A percentile compares a stretch with the other conserved stretches of the same genome.
These are phyloP conservation scores for Acanthochlamys bracteata DNA, from an alignment of 106 monocot genomes.

Conservation along the genomic window DNA sequence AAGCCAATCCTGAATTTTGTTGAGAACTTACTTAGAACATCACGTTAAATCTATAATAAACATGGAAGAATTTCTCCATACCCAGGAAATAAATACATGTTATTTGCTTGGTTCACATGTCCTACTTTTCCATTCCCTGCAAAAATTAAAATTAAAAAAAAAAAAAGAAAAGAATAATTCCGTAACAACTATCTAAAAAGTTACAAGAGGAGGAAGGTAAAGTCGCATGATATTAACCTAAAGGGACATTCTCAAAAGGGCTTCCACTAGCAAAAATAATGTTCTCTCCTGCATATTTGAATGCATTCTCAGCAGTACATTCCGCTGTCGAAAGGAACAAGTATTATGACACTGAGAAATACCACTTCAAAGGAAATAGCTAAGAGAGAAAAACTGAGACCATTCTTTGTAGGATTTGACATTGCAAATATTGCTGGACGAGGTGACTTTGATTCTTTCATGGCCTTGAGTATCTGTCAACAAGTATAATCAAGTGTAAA, in stretches of 20 bases:
- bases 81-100: conserved; percentile 99
- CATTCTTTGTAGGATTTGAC: conserved; percentile 98
- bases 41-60: conserved; percentile 8
- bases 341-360: background rate
- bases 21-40: background rate
- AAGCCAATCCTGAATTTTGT: conserved; percentile 70
- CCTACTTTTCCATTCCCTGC: conserved; percentile 79
- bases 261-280: conserved; percentile 98
- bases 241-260: conserved; percentile 78
- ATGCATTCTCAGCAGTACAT: conserved; percentile 85
- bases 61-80: no score
- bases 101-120: conserved; percentile 94
- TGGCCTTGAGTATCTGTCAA: conserved; percentile 81
- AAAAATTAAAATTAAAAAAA: conserved; percentile 9
- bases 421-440: conserved; percentile 96
- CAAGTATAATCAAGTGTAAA: background rate
- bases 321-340: no score
- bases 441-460: conserved; percentile 78
- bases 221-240: conserved; percentile 71
- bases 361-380: background rate
- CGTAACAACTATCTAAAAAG: background rate
- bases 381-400: conserved; percentile 27
- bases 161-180: no score
- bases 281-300: conserved; percentile 86
- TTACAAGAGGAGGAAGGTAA: conserved; percentile 7